phyloP scores from a whole-genome alignment of 768 basidiomycete genomes.

The Suillus clintonianus region DNA sequence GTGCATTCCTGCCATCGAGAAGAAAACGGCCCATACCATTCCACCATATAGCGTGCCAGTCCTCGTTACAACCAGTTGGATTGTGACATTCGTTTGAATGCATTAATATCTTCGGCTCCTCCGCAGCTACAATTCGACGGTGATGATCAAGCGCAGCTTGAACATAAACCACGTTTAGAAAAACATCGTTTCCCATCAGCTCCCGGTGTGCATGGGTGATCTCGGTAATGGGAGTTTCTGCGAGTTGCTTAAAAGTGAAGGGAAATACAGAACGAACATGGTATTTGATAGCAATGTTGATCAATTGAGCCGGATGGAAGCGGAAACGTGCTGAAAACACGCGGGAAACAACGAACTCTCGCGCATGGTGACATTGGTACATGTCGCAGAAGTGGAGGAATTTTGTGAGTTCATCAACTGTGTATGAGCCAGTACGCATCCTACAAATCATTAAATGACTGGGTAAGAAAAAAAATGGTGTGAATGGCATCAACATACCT shows the following conservation, averaged over 20 bases:
- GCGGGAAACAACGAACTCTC: neutral
- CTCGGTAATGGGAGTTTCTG: neutral
- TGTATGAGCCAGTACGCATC: neutral
- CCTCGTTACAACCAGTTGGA: neutral
- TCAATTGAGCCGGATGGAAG: conserved; percentile 2
- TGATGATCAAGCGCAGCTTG: conserved; percentile 8
- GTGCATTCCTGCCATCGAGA: no score
- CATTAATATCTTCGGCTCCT: neutral
- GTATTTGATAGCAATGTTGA: conserved; percentile 1
- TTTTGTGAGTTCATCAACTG: neutral
- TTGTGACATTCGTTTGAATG: conserved; percentile 9
- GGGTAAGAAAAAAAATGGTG: neutral
- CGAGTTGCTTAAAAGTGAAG: neutral
- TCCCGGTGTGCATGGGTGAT: neutral
- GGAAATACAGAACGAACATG: neutral
- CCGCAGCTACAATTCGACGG: conserved; percentile 5
- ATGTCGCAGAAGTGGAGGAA: neutral
- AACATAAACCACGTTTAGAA: neutral
- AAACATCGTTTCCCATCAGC: conserved; percentile 2
- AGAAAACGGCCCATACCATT: neutral
- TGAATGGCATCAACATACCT: neutral
- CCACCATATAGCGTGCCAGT: neutral
- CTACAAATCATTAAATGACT: no score
- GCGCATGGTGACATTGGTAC: neutral
- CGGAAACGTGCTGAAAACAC: neutral